Conservation (phyloP, 495 filamentous ascomycete genomes). For the Penicillium ucsense region DNA sequence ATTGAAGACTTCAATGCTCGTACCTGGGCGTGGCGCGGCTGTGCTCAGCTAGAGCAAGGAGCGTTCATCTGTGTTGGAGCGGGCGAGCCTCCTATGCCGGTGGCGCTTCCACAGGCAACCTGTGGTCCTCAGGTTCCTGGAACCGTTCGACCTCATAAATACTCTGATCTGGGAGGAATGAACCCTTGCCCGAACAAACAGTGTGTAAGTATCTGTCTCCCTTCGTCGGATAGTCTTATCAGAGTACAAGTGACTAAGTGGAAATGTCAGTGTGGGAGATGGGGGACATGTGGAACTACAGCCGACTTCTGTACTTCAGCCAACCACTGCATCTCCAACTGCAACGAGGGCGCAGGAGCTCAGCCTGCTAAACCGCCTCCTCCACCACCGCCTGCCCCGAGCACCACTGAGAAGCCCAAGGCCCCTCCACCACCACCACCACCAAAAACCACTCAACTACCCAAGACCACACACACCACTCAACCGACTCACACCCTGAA, state of each 20-base stretch:
- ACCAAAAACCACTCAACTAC: neutral
- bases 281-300: conserved; percentile 4
- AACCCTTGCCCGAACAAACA: conserved; percentile 9
- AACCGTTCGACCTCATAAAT: conserved; percentile 2
- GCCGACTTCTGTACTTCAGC: conserved; percentile 4
- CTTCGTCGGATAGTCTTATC: neutral
- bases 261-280: conserved; percentile 1
- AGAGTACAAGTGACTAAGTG: no score
- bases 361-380: neutral
- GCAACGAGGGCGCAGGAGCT: neutral
- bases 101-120: conserved; percentile 3
- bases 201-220: conserved; percentile 6
- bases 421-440: neutral
- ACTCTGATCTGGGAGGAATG: neutral
- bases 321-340: neutral
- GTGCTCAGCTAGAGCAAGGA: conserved; percentile 2
- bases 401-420: neutral
- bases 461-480: neutral
- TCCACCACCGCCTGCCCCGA: neutral
- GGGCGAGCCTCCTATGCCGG: conserved; percentile 10
- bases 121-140: conserved; percentile 15
- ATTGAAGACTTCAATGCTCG: conserved; percentile 8
- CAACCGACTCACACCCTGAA: neutral
- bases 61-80: conserved; percentile 6
- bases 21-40: conserved; percentile 8